These are phyloP conservation scores for Prunus armeniaca DNA, from an alignment of 306 rosid species.

Conservation along the genomic window DNA sequence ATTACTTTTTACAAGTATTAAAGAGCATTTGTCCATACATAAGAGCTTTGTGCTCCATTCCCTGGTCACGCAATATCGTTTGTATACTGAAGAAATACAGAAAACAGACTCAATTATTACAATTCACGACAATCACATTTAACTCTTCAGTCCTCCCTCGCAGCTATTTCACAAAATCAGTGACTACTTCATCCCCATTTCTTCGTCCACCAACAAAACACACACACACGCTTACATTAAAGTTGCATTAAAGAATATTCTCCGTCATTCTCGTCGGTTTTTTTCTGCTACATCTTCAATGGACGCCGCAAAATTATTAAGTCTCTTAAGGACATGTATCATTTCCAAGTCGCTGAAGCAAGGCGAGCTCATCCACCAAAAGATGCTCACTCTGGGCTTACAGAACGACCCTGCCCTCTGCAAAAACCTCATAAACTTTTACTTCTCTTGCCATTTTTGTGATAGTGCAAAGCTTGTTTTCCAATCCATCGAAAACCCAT, in stretches of 20 bases:
- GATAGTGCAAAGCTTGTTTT: slow-evolving; percentile 52
- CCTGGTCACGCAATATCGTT: too few relatives aligned
- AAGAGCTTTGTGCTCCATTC: too few relatives aligned
- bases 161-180: too few relatives aligned
- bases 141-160: too few relatives aligned
- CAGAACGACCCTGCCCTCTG: slow-evolving; percentile 39
- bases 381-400: slow-evolving; percentile 55
- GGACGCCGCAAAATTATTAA: slow-evolving; percentile 45
- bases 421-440: slow-evolving; percentile 54
- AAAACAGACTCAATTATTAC: too few relatives aligned
- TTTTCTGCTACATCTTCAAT: slow-evolving; percentile 22
- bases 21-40: too few relatives aligned
- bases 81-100: too few relatives aligned
- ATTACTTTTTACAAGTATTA: too few relatives aligned
- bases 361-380: slow-evolving; percentile 67
- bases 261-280: background rate
- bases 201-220: too few relatives aligned
- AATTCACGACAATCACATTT: too few relatives aligned
- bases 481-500: slow-evolving; percentile 39
- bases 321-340: slow-evolving; percentile 45
- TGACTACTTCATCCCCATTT: too few relatives aligned
- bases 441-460: slow-evolving; percentile 47
- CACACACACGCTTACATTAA: too few relatives aligned
- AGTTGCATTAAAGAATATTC: background rate
- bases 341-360: slow-evolving; percentile 45